These are phyloP conservation scores for Malus domestica DNA, from an alignment of 306 rosid species.

Conservation along the genomic window ASM211411v1 NC_041805.1:2358001-2358500, in stretches of 20 bases:
- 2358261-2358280: background rate
- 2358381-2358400: constrained; percentile 68
- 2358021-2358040: background rate
- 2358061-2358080: background rate
- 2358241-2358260: background rate
- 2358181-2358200: background rate
- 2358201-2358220: background rate
- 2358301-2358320: constrained; percentile 42
- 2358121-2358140: too few relatives aligned
- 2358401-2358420: constrained; percentile 63
- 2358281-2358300: constrained; percentile 47
- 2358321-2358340: constrained; percentile 45
- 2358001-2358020: background rate
- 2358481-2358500: constrained; percentile 74
- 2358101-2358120: too few relatives aligned
- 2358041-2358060: background rate
- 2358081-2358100: background rate
- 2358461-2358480: constrained; percentile 76
- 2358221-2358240: background rate
- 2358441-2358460: constrained; percentile 85
- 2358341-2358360: constrained; percentile 73
- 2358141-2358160: too few relatives aligned
- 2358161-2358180: background rate
- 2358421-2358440: constrained; percentile 74
- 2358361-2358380: constrained; percentile 66